Conservation (phyloP, 192 early-diverging fungal genomes). For the Phycomyces blakesleeanus region DNA sequence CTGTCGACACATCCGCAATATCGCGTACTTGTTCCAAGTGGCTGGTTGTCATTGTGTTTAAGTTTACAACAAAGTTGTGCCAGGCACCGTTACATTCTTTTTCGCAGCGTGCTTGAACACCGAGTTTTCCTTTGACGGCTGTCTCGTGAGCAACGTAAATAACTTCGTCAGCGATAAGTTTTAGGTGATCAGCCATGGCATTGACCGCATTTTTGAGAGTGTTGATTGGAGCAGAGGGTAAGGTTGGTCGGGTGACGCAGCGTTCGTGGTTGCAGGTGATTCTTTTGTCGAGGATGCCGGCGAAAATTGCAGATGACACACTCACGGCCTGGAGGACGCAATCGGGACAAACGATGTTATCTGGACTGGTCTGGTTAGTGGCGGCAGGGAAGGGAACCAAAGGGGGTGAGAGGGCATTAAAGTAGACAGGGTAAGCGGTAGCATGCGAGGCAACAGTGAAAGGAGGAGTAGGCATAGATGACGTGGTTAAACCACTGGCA, state of each 20-base stretch:
- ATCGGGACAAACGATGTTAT: constrained; percentile 41
- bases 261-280: constrained; percentile 40
- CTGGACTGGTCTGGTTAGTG: constrained; percentile 16
- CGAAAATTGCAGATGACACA: constrained; percentile 43
- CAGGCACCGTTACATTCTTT: constrained; percentile 50
- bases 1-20: constrained; percentile 67
- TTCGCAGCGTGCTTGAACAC: constrained; percentile 56
- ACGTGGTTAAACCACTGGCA: constrained; percentile 13
- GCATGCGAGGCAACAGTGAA: constrained; percentile 27
- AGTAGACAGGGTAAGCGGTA: constrained; percentile 26
- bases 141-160: constrained; percentile 68
- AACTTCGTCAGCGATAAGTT: constrained; percentile 53
- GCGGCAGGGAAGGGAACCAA: constrained; percentile 20
- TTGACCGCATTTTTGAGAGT: constrained; percentile 51
- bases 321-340: constrained; percentile 46
- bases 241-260: constrained; percentile 24
- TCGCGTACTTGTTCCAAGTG: constrained; percentile 61
- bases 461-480: constrained; percentile 16
- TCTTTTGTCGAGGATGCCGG: constrained; percentile 41
- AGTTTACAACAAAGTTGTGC: constrained; percentile 51
- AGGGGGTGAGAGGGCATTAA: constrained; percentile 12
- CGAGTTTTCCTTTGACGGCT: constrained; percentile 69
- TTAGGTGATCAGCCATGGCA: constrained; percentile 58
- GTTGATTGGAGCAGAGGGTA: constrained; percentile 30
- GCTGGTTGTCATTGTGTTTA: constrained; percentile 52